Conservation (phyloP, 83 land plant genomes). For the Thuja plicata region DNA sequence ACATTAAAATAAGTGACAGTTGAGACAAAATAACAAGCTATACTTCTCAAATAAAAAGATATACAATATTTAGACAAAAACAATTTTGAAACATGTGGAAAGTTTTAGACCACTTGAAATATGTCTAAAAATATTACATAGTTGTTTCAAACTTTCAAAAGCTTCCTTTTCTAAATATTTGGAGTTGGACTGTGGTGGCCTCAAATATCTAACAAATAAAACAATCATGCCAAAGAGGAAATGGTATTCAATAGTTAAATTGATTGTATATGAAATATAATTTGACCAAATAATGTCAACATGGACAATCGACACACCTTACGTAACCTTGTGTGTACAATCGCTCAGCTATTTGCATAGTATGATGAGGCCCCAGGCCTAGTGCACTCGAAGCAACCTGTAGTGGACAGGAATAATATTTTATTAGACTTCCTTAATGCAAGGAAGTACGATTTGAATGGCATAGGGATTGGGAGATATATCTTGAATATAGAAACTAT, state of each 20-base stretch:
- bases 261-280: neutral
- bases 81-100: too few relatives aligned
- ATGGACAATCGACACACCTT: slow-evolving; percentile 49
- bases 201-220: neutral
- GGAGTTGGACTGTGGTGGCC: too few relatives aligned
- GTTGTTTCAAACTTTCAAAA: too few relatives aligned
- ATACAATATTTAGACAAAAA: neutral
- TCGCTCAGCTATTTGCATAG: slow-evolving; percentile 97
- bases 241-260: neutral
- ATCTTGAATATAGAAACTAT: neutral
- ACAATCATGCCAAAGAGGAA: neutral
- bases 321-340: slow-evolving; percentile 93
- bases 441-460: neutral
- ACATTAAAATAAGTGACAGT: neutral
- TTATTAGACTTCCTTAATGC: neutral
- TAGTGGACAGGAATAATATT: neutral
- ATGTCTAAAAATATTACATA: too few relatives aligned
- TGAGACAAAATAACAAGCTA: neutral
- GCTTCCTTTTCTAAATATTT: too few relatives aligned
- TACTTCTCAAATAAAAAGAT: neutral
- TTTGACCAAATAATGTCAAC: neutral
- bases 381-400: slow-evolving; percentile 95
- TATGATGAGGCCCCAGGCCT: slow-evolving; percentile 85
- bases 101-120: too few relatives aligned
- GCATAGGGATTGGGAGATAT: neutral